These are phyloP conservation scores for Debaryomyces sp. DNA, from an alignment of 1,139 yeast species.

Conservation along the genomic window DNA sequence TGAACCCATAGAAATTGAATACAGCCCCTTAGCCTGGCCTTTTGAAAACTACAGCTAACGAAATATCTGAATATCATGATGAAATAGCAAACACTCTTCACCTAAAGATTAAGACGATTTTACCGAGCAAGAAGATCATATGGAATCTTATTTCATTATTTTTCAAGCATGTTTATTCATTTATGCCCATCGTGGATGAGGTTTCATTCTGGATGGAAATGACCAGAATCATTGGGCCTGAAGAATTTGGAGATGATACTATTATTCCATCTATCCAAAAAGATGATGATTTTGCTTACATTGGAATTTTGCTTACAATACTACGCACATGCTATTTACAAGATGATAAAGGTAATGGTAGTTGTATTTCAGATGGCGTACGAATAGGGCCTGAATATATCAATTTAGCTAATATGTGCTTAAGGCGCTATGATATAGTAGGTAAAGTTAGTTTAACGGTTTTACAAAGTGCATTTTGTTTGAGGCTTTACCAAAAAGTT, in stretches of 20 bases:
- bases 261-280: constrained; percentile 20
- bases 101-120: constrained; percentile 23
- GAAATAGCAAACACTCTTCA: constrained; percentile 13
- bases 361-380: neutral
- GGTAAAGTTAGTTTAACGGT: constrained; percentile 37
- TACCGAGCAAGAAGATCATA: constrained; percentile 34
- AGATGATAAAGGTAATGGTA: constrained; percentile 17
- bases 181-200: constrained; percentile 6
- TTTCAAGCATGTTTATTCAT: constrained; percentile 33
- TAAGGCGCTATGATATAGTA: constrained; percentile 29
- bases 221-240: constrained; percentile 6
- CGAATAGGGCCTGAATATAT: neutral
- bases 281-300: constrained; percentile 33
- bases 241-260: constrained; percentile 6
- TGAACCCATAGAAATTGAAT: neutral
- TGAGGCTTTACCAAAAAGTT: constrained; percentile 39
- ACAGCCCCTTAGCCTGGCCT: constrained; percentile 7
- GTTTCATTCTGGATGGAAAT: constrained; percentile 1
- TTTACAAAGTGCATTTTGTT: constrained; percentile 48
- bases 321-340: constrained; percentile 33
- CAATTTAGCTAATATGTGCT: constrained; percentile 22
- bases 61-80: neutral
- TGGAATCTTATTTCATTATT: constrained; percentile 35
- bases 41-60: neutral
- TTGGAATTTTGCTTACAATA: constrained; percentile 32